These are phyloP conservation scores for Pseudogymnoascus verrucosus DNA, from an alignment of 2,329 filamentous ascomycete species.

Conservation along the genomic window DNA sequence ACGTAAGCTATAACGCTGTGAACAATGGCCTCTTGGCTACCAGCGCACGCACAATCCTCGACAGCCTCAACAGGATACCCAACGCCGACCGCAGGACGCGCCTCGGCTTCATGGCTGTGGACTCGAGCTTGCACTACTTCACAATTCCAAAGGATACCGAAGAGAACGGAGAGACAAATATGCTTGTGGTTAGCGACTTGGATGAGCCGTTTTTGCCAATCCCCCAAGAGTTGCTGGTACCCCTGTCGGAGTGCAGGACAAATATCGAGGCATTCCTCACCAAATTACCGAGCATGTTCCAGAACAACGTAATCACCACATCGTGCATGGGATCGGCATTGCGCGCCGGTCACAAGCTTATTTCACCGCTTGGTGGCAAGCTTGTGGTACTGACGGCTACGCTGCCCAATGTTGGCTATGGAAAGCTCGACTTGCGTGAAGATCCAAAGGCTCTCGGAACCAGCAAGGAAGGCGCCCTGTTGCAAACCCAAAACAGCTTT, in stretches of 20 bases:
- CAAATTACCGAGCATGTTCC: constrained; percentile 93
- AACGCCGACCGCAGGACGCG: constrained; percentile 90
- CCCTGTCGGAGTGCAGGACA: constrained; percentile 76
- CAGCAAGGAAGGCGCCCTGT: constrained; percentile 75
- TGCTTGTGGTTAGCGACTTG: constrained; percentile 90
- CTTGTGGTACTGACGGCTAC: constrained; percentile 86
- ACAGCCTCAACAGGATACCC: constrained; percentile 94
- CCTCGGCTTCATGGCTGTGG: constrained; percentile 90
- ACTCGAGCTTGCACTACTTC: constrained; percentile 94
- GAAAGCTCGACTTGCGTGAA: constrained; percentile 86
- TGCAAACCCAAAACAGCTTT: constrained; percentile 91
- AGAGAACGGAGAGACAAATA: constrained; percentile 75
- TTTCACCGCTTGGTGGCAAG: constrained; percentile 89
- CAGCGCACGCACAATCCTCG: constrained; percentile 83
- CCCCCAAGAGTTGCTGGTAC: constrained; percentile 83
- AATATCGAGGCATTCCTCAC: constrained; percentile 88
- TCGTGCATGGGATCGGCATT: constrained; percentile 96
- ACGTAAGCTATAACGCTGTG: constrained; percentile 85
- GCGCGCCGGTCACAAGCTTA: constrained; percentile 89
- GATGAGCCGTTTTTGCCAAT: constrained; percentile 96
- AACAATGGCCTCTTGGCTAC: constrained; percentile 88
- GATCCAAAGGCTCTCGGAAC: constrained; percentile 95
- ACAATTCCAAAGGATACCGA: constrained; percentile 83
- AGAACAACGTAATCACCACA: constrained; percentile 78
- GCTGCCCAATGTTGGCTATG: constrained; percentile 80